phyloP scores from a whole-genome alignment of 2,329 filamentous ascomycete genomes.

The Penicillium sp. region DNA sequence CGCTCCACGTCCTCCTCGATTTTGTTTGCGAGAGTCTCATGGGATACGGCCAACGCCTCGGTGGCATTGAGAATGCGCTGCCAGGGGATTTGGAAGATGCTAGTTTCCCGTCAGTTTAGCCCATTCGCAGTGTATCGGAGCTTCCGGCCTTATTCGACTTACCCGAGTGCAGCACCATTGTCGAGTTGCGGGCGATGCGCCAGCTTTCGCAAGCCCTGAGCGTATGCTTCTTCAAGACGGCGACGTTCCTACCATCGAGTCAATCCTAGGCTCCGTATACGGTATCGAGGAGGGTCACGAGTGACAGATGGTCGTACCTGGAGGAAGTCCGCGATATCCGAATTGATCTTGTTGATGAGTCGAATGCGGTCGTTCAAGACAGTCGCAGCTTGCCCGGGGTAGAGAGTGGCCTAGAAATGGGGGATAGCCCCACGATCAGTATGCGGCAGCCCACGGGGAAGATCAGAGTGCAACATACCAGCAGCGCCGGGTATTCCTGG shows the following conservation, averaged over 20 bases:
- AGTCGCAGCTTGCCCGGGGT: constrained; percentile 73
- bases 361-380: constrained; percentile 82
- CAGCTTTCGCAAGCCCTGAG: constrained; percentile 73
- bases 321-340: constrained; percentile 92
- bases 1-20: constrained; percentile 85
- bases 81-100: constrained; percentile 88
- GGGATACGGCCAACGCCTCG: constrained; percentile 74
- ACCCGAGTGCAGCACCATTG: constrained; percentile 79
- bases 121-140: constrained; percentile 3
- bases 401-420: constrained; percentile 63
- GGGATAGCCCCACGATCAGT: constrained; percentile 8
- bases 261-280: constrained; percentile 8
- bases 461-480: constrained; percentile 58
- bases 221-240: constrained; percentile 85
- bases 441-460: constrained; percentile 8
- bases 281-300: background rate
- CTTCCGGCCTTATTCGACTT: constrained; percentile 35
- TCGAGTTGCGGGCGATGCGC: constrained; percentile 69
- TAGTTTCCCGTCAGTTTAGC: constrained; percentile 38
- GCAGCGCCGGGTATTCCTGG: constrained; percentile 87
- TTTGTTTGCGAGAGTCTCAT: constrained; percentile 71
- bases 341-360: constrained; percentile 78
- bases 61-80: constrained; percentile 75
- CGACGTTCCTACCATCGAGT: constrained; percentile 68
- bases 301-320: constrained; percentile 57